Base-by-base conservation (phyloP, 371 early-diverging fungal genomes). In the Spraguea lophii region DNA sequence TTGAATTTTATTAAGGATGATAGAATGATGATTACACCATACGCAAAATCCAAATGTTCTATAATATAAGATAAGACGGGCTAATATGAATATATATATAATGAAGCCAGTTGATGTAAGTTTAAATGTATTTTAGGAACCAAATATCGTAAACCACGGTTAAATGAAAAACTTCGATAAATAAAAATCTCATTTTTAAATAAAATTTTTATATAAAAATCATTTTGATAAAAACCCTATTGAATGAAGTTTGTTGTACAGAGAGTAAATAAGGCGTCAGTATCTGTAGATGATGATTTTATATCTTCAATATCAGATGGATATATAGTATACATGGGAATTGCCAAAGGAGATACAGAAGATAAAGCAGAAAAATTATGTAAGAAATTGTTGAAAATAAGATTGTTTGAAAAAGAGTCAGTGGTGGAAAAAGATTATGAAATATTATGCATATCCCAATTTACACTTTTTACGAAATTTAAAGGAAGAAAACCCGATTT, bases 381-480 rank as follows among this genome's bases (percentile, higher is more conserved):
- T 23, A 32, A 21, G 16, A 37, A 45, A 34, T n/a, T 42, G 13
- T 9, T 53, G 6, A 23, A 38, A 21, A 13, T 16, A 1, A 1
- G n/a, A 46, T 12, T 35, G 0, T 30, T 44, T n/a, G 15, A 61
- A 2, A 46, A 35, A 22, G 27, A 35, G 1, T 26, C 24, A 12
- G 27, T 46, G 2, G 32, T 35, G 17, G 25, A 24, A n/a, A 15
- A 26, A 35, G 20, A 35, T 35, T 6, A 2, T 19, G 40, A 50
- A 10, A 25, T 54, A 0, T 12, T 61, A 19, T 1, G 50, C 30
- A 24, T 61, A 15, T 55, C 56, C 12, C 61, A 61, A 37, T 56
- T 61, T 38, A 61, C 61, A 1, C 23, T 61, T n/a, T 55, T 56
- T 56, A 57, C 46, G 3, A 46, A 25, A 21, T 46, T 55, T 40